Conservation (phyloP, 2,329 filamentous ascomycete species). For the Aspergillus calidoustus region DNA sequence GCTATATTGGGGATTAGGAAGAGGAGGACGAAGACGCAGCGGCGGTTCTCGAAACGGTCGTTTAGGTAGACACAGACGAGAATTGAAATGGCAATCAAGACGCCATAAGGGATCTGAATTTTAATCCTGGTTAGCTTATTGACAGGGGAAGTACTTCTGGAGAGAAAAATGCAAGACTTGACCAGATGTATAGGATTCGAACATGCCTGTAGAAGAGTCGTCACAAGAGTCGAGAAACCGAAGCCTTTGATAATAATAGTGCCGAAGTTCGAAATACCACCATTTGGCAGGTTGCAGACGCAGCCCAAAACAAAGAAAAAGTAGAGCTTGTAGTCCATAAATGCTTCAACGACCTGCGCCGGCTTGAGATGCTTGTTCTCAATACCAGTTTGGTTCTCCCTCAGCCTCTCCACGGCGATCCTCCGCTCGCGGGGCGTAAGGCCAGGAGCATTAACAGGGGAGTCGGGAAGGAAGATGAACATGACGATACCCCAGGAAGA, state of each 20-base stretch:
- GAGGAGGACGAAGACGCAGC: slow-evolving; percentile 58
- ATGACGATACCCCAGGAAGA: slow-evolving; percentile 64
- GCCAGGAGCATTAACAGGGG: slow-evolving; percentile 59
- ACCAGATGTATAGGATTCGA: too few relatives aligned
- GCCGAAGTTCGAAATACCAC: slow-evolving; percentile 63
- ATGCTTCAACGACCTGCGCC: slow-evolving; percentile 60
- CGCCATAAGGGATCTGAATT: slow-evolving; percentile 54
- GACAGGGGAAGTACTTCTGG: too few relatives aligned
- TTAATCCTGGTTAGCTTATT: neutral
- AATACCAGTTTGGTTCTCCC: slow-evolving; percentile 63
- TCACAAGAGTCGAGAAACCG: slow-evolving; percentile 59
- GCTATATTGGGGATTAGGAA: slow-evolving; percentile 65
- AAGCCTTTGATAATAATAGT: slow-evolving; percentile 64
- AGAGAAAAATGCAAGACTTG: too few relatives aligned
- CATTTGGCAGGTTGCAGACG: slow-evolving; percentile 59
- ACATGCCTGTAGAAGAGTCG: slow-evolving; percentile 56
- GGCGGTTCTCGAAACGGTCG: slow-evolving; percentile 52
- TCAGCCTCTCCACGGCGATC: slow-evolving; percentile 60
- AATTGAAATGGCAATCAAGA: slow-evolving; percentile 57
- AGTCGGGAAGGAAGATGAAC: slow-evolving; percentile 61
- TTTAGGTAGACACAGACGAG: slow-evolving; percentile 55
- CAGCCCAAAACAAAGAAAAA: slow-evolving; percentile 59
- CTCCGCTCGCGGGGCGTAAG: slow-evolving; percentile 57
- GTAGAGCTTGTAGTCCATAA: slow-evolving; percentile 63
- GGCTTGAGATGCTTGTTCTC: slow-evolving; percentile 62